Evolutionary conservation across 129 eudicot genomes (phyloP).

Genomic region (Silybum marianum): DNA sequence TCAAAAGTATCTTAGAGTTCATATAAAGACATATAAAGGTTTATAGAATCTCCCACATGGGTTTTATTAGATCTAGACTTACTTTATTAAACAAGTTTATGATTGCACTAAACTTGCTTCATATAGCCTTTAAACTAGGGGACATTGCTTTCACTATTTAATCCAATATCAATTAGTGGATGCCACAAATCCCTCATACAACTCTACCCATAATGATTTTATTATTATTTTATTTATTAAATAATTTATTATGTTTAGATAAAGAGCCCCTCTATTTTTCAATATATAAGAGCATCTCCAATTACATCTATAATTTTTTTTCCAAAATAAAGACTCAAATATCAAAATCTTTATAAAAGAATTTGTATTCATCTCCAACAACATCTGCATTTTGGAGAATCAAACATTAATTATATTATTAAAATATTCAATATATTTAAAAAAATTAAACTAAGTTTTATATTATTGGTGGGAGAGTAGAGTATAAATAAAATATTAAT

Average conservation of each 20-base stretch:
- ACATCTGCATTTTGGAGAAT: no score
- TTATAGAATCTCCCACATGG: slow-evolving; percentile 44
- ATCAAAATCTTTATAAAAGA: no score
- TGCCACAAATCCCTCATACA: slow-evolving; percentile 38
- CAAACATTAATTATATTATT: no score
- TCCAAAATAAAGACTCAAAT: no score
- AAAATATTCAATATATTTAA: no score
- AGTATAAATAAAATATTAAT: no score
- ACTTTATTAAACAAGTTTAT: slow-evolving; percentile 44
- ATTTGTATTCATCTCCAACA: no score
- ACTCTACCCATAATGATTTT: slow-evolving; percentile 17
- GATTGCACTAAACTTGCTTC: slow-evolving; percentile 36
- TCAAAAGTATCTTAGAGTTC: slow-evolving; percentile 30
- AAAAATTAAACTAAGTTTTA: no score
- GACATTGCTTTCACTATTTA: slow-evolving; percentile 36
- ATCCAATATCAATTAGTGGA: slow-evolving; percentile 35
- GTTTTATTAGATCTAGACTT: slow-evolving; percentile 39
- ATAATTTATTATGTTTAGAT: not conserved
- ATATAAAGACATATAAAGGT: slow-evolving; percentile 19
- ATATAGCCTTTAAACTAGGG: slow-evolving; percentile 33
- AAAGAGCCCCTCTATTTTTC: no score
- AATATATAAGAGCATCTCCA: no score
- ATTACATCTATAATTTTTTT: no score
- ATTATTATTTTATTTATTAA: not conserved
- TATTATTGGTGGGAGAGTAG: no score